phyloP scores from a whole-genome alignment of 2,329 filamentous ascomycete species.

The Amphichorda felina region DNA sequence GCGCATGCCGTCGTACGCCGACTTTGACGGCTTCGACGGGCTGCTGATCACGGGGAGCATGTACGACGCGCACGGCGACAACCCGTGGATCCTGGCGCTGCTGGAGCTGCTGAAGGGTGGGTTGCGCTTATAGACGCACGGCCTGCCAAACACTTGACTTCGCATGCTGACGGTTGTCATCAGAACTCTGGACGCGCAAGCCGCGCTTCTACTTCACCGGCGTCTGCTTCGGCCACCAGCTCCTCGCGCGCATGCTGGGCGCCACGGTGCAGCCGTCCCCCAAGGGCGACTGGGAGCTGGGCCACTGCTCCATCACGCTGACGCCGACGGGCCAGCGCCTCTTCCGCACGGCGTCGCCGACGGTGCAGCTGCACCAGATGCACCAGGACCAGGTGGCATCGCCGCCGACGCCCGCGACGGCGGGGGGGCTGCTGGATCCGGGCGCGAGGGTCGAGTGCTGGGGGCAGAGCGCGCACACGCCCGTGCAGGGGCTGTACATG shows the following conservation, averaged over 20 bases:
- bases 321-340: constrained; percentile 54
- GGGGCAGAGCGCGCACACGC: constrained; percentile 52
- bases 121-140: constrained; percentile 2
- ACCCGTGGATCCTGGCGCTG: constrained; percentile 62
- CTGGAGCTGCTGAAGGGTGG: constrained; percentile 41
- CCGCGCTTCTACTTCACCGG: constrained; percentile 52
- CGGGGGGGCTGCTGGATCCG: constrained; percentile 19
- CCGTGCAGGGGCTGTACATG: constrained; percentile 64
- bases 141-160: background rate
- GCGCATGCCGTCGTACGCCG: constrained; percentile 30
- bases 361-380: constrained; percentile 62
- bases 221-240: constrained; percentile 75
- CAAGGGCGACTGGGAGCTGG: constrained; percentile 58
- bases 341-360: constrained; percentile 37
- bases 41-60: constrained; percentile 62
- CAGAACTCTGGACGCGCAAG: constrained; percentile 35
- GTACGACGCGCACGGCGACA: constrained; percentile 57
- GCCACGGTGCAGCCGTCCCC: constrained; percentile 54
- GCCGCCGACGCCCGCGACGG: constrained; percentile 42
- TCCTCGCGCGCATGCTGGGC: constrained; percentile 60
- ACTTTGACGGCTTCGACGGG: constrained; percentile 55
- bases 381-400: constrained; percentile 61
- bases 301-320: constrained; percentile 53
- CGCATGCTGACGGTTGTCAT: constrained; percentile 10
- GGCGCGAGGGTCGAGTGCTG: constrained; percentile 39